Conservation (phyloP, 2,329 filamentous ascomycete genomes). For the Daldinia sp. region DNA sequence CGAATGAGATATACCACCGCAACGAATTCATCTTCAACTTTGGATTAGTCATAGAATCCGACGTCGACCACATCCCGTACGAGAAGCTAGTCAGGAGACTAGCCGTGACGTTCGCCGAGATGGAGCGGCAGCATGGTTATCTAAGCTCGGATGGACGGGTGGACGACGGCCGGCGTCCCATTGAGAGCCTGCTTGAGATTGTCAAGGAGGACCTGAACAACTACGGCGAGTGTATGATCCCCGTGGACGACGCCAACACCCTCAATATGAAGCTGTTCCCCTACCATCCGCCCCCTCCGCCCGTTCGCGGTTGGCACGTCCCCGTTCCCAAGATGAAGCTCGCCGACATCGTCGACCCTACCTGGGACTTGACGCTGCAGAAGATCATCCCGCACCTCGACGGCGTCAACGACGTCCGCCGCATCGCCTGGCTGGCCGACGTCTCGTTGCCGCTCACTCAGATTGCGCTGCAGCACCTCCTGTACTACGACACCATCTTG, state of each 20-base stretch:
- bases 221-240: conserved; percentile 98
- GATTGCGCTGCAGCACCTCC: conserved; percentile 86
- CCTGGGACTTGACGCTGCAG: conserved; percentile 81
- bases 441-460: conserved; percentile 88
- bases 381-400: conserved; percentile 89
- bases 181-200: conserved; percentile 86
- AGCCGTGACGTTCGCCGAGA: conserved; percentile 84
- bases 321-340: conserved; percentile 80
- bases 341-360: conserved; percentile 71
- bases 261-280: conserved; percentile 97
- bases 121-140: conserved; percentile 93
- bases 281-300: conserved; percentile 79
- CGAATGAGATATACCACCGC: conserved; percentile 83
- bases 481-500: conserved; percentile 92
- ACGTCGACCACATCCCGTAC: conserved; percentile 79
- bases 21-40: conserved; percentile 99
- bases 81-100: conserved; percentile 88
- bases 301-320: conserved; percentile 89
- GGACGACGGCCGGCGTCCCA: conserved; percentile 71
- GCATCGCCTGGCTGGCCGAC: conserved; percentile 86
- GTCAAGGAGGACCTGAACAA: conserved; percentile 91
- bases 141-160: conserved; percentile 65
- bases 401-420: conserved; percentile 88
- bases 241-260: conserved; percentile 92
- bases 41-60: conserved; percentile 79